Base-by-base conservation (phyloP, 2,329 filamentous ascomycete genomes). In the Trichoderma arundinaceum region DNA sequence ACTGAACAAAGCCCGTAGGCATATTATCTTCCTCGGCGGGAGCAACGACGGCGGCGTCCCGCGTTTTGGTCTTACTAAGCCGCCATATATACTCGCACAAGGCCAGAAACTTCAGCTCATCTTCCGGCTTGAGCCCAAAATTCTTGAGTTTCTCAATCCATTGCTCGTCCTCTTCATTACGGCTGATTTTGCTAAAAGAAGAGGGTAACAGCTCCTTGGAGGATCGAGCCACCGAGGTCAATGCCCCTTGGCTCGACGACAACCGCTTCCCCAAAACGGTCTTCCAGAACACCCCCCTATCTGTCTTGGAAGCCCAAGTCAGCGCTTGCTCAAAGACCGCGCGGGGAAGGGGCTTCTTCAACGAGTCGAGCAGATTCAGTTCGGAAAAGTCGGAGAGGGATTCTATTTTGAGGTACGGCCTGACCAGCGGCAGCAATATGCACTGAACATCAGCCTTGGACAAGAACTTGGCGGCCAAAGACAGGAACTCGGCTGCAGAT, bases 11-110 rank as follows among this genome's bases (percentile, higher is more conserved):
- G 1, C 75, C 76, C 1, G 70, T 72, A 8, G 71, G 68, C 41
- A 72, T 74, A 15, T 72, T 76, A 70, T 76, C 64, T 67, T 81
- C 73, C 69, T 74, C 72, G 3, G 73, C 72, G 1, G 74, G 72
- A 1, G 74, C 72, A 3, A 49, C 13, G 10, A 38, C 49, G 32
- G 17, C 41, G 3, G 78, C 71, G 48, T 86, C 83, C 33, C 88
- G 86, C 9, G 85, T 80, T 72, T 89, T 91, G 68, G 91, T 88
- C 71, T 88, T 87, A 57, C 91, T 91, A 7, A 95, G 84, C 44
- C 92, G 88, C 91, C 92, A 97, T 46, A 99, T 92, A 72, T 96
- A 98, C 74, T 97, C 94, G 65, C 92, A 85, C 10, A 99, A 82
- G 5, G 89, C 91, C 41, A 98, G 81, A 2, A 99, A 80, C 76